A percentile compares a stretch with the other conserved stretches of the same genome.
phyloP scores from a whole-genome alignment of 805 yeast genomes.

The Myxozyma neglecta region DNA sequence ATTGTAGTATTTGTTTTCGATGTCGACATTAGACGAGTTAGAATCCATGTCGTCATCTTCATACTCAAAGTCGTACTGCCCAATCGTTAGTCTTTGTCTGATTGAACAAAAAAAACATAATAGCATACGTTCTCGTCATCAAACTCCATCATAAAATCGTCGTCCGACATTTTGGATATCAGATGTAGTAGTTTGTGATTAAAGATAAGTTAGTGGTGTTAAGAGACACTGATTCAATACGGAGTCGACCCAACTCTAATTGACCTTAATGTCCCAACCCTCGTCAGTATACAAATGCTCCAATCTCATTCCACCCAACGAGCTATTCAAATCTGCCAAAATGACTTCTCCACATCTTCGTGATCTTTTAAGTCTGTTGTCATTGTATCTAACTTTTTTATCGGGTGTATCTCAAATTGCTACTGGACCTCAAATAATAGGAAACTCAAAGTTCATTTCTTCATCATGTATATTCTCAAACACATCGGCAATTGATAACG shows the following conservation, averaged over 20 bases:
- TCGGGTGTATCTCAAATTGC: constrained; percentile 2
- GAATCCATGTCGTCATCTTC: constrained; percentile 42
- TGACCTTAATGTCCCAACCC: neutral
- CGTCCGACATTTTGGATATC: constrained; percentile 39
- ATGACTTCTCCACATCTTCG: neutral
- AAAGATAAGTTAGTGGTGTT: too few relatives aligned
- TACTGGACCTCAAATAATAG: constrained; percentile 3
- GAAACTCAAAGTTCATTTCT: neutral
- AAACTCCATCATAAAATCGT: constrained; percentile 44
- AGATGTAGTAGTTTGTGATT: neutral
- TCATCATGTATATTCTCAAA: neutral
- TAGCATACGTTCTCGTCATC: constrained; percentile 41
- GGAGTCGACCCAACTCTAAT: too few relatives aligned
- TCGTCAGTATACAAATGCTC: too few relatives aligned
- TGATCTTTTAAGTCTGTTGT: neutral
- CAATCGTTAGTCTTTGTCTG: neutral
- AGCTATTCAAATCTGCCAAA: too few relatives aligned
- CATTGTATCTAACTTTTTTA: neutral
- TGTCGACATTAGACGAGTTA: constrained; percentile 34
- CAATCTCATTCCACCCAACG: too few relatives aligned
- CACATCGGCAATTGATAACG: neutral
- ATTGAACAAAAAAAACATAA: neutral
- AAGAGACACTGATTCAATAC: too few relatives aligned
- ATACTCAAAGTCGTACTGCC: constrained; percentile 42
- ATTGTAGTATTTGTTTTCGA: constrained; percentile 43